These are phyloP conservation scores for Aspergillus brunneoviolaceus DNA, from an alignment of 2,329 filamentous ascomycete genomes.

Conservation along the genomic window DNA sequence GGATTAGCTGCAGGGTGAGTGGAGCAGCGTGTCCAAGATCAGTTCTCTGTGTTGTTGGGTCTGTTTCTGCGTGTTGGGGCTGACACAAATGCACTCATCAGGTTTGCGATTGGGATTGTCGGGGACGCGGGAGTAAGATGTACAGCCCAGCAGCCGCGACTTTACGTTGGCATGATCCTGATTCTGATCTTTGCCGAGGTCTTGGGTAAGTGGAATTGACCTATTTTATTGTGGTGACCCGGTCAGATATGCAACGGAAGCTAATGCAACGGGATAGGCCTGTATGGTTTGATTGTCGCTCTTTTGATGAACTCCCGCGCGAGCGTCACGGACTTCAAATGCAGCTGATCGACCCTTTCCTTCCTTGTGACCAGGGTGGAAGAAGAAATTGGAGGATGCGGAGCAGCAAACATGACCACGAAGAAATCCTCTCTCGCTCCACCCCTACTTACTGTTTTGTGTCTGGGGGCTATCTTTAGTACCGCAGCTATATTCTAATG, in stretches of 20 bases:
- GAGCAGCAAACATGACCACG: too few species aligned
- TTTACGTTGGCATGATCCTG: conserved; percentile 96
- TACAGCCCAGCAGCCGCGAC: conserved; percentile 53
- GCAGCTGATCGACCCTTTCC: background rate
- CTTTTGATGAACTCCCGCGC: conserved; percentile 3
- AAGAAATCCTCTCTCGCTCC: too few species aligned
- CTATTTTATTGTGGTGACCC: too few species aligned
- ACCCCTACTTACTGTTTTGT: too few species aligned
- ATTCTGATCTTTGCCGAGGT: conserved; percentile 99
- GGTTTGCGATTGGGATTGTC: conserved; percentile 83
- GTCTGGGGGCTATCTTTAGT: too few species aligned
- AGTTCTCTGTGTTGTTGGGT: too few species aligned
- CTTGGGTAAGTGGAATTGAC: conserved; percentile 64
- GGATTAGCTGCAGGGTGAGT: conserved; percentile 71
- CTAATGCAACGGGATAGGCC: background rate
- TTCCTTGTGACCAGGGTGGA: too few species aligned
- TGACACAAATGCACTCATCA: conserved; percentile 17
- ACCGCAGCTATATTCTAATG: too few species aligned
- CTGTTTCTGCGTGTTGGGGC: background rate
- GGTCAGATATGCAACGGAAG: background rate
- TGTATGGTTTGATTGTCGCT: conserved; percentile 6
- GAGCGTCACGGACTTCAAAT: background rate
- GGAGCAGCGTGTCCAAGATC: too few species aligned
- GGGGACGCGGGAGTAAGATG: conserved; percentile 56
- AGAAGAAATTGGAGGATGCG: too few species aligned